These are phyloP conservation scores for Gentiana dahurica DNA, from an alignment of 257 asterid species.

Conservation along the genomic window DNA sequence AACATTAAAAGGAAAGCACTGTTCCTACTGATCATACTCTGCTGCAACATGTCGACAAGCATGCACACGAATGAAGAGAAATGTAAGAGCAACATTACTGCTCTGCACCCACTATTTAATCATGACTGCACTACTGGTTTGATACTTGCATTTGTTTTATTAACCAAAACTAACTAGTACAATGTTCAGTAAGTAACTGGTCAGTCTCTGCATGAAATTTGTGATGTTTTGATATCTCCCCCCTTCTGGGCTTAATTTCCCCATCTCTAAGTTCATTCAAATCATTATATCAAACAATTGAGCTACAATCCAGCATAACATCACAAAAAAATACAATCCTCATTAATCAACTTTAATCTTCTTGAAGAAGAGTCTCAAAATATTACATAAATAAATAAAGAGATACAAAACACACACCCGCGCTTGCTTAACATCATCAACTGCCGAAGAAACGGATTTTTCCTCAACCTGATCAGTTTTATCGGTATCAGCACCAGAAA, in stretches of 20 bases:
- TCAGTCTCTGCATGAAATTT: too few relatives aligned
- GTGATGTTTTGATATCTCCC: too few relatives aligned
- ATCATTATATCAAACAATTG: neutral
- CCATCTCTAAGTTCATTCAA: neutral
- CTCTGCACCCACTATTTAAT: too few relatives aligned
- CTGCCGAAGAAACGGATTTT: conserved; percentile 18
- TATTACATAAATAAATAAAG: neutral
- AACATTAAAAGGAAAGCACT: neutral
- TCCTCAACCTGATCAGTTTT: conserved; percentile 35
- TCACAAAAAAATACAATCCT: neutral
- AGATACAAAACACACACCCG: conserved; percentile 55
- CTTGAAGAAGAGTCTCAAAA: neutral
- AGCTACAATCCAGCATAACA: neutral
- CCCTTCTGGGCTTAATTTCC: neutral
- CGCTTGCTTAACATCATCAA: conserved; percentile 33
- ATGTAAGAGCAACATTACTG: too few relatives aligned
- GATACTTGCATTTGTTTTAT: too few relatives aligned
- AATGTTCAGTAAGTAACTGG: too few relatives aligned
- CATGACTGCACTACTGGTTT: too few relatives aligned
- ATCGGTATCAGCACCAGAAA: conserved; percentile 41
- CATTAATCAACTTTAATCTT: neutral
- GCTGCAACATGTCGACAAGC: neutral
- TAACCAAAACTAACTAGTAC: too few relatives aligned
- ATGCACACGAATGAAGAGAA: too few relatives aligned
- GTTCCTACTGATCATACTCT: neutral